Conservation (phyloP, 768 basidiomycete genomes). For the Hebeloma cylindrosporum region DNA sequence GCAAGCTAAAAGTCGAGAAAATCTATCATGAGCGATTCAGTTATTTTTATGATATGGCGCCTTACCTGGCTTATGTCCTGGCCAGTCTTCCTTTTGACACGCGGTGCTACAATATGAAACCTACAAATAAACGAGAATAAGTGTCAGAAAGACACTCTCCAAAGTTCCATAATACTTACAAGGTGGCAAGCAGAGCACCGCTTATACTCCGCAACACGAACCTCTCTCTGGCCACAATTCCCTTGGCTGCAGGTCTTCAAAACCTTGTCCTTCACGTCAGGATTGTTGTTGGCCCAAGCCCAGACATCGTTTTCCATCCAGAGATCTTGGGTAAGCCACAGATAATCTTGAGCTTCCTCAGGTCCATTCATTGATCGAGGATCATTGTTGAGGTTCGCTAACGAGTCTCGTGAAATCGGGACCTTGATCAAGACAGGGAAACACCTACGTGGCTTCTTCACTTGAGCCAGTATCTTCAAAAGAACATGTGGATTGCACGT, state of each 20-base stretch:
- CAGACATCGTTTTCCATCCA: slow-evolving; percentile 45
- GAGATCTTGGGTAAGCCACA: slow-evolving; percentile 43
- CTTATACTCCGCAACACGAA: slow-evolving; percentile 36
- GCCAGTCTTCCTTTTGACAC: too few species aligned
- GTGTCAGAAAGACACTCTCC: too few species aligned
- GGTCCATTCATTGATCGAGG: slow-evolving; percentile 33
- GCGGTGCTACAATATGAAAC: too few species aligned
- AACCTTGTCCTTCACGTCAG: slow-evolving; percentile 30
- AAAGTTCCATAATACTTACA: too few species aligned
- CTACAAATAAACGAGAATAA: too few species aligned
- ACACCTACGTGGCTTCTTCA: slow-evolving; percentile 35
- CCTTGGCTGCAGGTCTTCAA: slow-evolving; percentile 34
- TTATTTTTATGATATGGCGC: too few species aligned
- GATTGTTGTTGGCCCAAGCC: slow-evolving; percentile 41
- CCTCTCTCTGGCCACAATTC: slow-evolving; percentile 33
- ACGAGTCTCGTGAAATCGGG: background rate
- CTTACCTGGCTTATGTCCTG: too few species aligned
- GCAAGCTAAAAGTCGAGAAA: too few species aligned
- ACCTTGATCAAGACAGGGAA: background rate
- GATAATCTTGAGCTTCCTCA: slow-evolving; percentile 47
- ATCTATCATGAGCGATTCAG: too few species aligned
- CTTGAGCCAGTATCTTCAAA: slow-evolving; percentile 38
- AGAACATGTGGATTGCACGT: slow-evolving; percentile 35
- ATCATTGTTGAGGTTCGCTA: slow-evolving; percentile 30
- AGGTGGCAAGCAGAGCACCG: slow-evolving; percentile 38